phyloP scores from a whole-genome alignment of 202 grass and related monocot species.

The Hordeum pubiflorum region DNA sequence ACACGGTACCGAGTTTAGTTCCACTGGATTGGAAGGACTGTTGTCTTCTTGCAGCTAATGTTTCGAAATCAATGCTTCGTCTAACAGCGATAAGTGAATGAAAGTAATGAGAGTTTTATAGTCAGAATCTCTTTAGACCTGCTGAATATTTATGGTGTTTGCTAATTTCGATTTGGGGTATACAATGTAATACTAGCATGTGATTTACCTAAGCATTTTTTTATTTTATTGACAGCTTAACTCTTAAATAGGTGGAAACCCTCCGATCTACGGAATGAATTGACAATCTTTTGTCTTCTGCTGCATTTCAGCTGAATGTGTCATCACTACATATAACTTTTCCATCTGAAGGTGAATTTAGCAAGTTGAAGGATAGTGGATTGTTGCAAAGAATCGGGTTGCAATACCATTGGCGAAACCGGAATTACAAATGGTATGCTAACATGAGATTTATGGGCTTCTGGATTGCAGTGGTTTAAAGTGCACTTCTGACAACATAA shows the following conservation, averaged over 20 bases:
- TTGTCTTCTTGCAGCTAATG: constrained; percentile 10
- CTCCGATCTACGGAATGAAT: not conserved
- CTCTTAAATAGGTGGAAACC: not conserved
- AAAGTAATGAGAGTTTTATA: not conserved
- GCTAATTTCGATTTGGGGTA: not conserved
- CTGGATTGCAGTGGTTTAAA: constrained; percentile 5
- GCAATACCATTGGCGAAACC: constrained; percentile 97
- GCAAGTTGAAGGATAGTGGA: constrained; percentile 59
- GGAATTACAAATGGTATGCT: constrained; percentile 77
- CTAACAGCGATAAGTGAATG: not conserved
- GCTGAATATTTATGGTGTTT: constrained; percentile 7
- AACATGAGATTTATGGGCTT: constrained; percentile 14
- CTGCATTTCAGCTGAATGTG: constrained; percentile 55
- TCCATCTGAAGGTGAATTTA: constrained; percentile 84
- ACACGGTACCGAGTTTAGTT: not conserved
- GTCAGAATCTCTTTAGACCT: not conserved
- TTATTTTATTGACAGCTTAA: not conserved
- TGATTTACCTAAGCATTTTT: not conserved
- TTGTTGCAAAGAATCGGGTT: constrained; percentile 78
- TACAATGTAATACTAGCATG: constrained; percentile 1
- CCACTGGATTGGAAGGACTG: not conserved
- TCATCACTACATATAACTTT: constrained; percentile 93
- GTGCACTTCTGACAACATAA: not conserved
- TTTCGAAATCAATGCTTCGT: constrained; percentile 7
- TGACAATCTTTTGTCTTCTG: constrained; percentile 24